Conservation (phyloP, 2,329 filamentous ascomycete species). For the Myrmaecium sp. region DNA sequence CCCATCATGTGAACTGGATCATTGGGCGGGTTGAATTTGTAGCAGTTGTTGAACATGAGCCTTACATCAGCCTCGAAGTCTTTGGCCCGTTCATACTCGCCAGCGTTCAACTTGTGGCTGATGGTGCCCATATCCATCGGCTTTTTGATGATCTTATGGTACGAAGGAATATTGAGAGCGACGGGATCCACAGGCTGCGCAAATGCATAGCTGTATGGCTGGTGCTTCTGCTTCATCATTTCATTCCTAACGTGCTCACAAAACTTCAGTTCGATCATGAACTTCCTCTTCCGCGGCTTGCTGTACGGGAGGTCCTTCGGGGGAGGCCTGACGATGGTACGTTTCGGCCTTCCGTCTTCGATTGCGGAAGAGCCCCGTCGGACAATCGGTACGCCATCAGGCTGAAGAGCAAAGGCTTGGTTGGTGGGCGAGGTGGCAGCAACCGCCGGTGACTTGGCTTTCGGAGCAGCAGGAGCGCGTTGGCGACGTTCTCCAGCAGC, state of each 20-base stretch:
- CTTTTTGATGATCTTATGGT: constrained; percentile 86
- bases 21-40: constrained; percentile 70
- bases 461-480: constrained; percentile 21
- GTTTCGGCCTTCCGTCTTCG: constrained; percentile 69
- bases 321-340: constrained; percentile 82
- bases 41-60: constrained; percentile 78
- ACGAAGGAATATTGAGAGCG: constrained; percentile 80
- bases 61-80: constrained; percentile 75
- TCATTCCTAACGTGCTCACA: constrained; percentile 69
- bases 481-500: no score
- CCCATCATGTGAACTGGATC: constrained; percentile 60
- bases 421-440: constrained; percentile 25
- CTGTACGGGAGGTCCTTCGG: constrained; percentile 82
- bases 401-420: constrained; percentile 56
- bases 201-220: constrained; percentile 54
- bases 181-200: constrained; percentile 79
- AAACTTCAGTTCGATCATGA: constrained; percentile 76
- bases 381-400: constrained; percentile 64
- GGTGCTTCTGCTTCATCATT: constrained; percentile 57
- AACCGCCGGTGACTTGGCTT: constrained; percentile 25
- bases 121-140: constrained; percentile 92
- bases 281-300: constrained; percentile 69
- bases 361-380: constrained; percentile 67
- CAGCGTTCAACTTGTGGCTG: constrained; percentile 54
- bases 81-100: constrained; percentile 64